A percentile compares a stretch with the other conserved stretches of the same genome.
Evolutionary conservation across 1,139 yeast species (phyloP).

Genomic region (Tardiomyces digboiensis): DNA sequence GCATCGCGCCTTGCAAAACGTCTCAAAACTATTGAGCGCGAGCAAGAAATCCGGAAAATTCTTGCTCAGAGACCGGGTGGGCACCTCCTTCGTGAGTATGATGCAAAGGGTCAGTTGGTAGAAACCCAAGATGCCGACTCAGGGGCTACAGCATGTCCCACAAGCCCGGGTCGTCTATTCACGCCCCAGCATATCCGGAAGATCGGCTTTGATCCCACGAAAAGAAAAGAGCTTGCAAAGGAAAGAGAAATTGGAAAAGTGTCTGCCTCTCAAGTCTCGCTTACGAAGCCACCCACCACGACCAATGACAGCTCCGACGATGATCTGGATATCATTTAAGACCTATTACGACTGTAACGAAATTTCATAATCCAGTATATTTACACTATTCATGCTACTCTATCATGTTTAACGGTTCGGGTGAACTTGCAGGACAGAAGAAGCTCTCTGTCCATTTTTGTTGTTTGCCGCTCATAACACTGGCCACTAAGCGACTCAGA

Average conservation of each 20-base stretch:
- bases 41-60: constrained; percentile 18
- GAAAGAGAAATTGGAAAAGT: background rate
- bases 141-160: constrained; percentile 17
- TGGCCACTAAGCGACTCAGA: too few species aligned
- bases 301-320: constrained; percentile 17
- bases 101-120: constrained; percentile 17
- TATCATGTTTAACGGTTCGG: too few species aligned
- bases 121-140: constrained; percentile 24
- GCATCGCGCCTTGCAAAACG: constrained; percentile 3
- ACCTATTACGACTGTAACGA: too few species aligned
- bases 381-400: too few species aligned
- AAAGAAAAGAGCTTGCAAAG: constrained; percentile 3
- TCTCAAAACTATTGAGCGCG: constrained; percentile 10
- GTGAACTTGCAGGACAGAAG: too few species aligned
- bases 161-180: constrained; percentile 9
- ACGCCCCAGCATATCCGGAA: constrained; percentile 21
- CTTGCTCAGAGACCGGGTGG: constrained; percentile 24
- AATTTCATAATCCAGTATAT: too few species aligned
- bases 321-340: constrained; percentile 29
- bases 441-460: too few species aligned
- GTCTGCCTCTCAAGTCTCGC: background rate
- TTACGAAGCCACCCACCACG: background rate
- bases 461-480: too few species aligned
- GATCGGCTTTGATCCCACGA: constrained; percentile 27
- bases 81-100: constrained; percentile 18